These are phyloP conservation scores for Paramecium pentaurelia DNA, from an alignment of 73 alveolate genomes.

Conservation along the genomic window DNA sequence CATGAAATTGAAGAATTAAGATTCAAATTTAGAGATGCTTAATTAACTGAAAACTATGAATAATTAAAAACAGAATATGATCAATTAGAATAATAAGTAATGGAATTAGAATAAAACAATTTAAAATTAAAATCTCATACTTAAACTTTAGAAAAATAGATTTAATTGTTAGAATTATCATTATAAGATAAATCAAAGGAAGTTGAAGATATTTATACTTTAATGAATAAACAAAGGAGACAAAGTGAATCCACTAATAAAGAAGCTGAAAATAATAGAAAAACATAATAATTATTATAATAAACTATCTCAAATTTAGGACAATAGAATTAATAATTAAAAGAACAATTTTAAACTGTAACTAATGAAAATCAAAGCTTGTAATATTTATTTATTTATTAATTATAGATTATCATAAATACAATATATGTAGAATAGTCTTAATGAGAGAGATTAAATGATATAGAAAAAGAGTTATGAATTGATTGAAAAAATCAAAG, in stretches of 20 bases:
- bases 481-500: slow-evolving; percentile 10
- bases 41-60: neutral
- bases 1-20: slow-evolving; percentile 6
- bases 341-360: neutral
- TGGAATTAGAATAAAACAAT: neutral
- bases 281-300: neutral
- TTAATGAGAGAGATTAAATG: slow-evolving; percentile 25
- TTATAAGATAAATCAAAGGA: neutral
- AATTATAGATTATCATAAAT: neutral
- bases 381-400: neutral
- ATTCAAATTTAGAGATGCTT: neutral
- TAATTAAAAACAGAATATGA: neutral
- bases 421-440: neutral
- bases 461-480: neutral
- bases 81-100: neutral
- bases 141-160: neutral
- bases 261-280: neutral
- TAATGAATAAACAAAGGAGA: slow-evolving; percentile 36
- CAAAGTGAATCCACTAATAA: neutral
- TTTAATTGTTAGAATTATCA: neutral
- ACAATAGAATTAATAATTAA: neutral
- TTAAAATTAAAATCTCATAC: slow-evolving; percentile 1
- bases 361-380: neutral
- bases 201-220: neutral
- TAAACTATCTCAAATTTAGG: neutral